Percentiles rank a stretch among this genome's conserved stretches.
Conservation (phyloP, 352 stramenopile species). For the Phytophthora pini region DNA sequence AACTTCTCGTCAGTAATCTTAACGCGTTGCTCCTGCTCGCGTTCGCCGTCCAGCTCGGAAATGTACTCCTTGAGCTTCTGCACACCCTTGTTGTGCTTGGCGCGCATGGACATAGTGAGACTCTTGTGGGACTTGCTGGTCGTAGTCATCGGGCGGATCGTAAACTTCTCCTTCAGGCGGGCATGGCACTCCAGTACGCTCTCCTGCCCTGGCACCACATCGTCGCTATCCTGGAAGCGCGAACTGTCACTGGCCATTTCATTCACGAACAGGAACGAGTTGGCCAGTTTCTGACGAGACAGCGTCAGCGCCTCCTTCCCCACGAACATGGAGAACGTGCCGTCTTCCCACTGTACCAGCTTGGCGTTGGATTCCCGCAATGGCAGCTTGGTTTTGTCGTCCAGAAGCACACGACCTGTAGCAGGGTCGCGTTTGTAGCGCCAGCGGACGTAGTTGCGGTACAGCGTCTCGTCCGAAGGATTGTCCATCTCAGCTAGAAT, state of each 20-base stretch:
- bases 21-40: constrained; percentile 84
- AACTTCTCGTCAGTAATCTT: constrained; percentile 89
- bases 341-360: constrained; percentile 88
- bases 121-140: constrained; percentile 88
- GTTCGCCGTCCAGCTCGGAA: constrained; percentile 83
- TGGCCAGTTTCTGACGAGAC: constrained; percentile 86
- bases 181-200: constrained; percentile 86
- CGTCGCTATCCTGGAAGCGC: constrained; percentile 62
- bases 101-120: constrained; percentile 90
- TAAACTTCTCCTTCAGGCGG: constrained; percentile 85
- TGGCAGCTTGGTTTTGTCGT: constrained; percentile 63
- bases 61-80: constrained; percentile 90
- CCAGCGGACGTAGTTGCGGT: constrained; percentile 90
- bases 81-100: constrained; percentile 90
- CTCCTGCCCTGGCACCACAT: constrained; percentile 71
- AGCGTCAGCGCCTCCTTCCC: constrained; percentile 83
- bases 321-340: constrained; percentile 87
- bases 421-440: constrained; percentile 70
- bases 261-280: constrained; percentile 89
- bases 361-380: constrained; percentile 83
- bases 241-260: constrained; percentile 75
- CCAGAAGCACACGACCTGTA: constrained; percentile 66
- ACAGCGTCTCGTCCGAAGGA: constrained; percentile 83
- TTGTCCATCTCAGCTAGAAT: constrained; percentile 87
- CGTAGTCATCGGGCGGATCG: constrained; percentile 87